Evolutionary conservation across 2,329 filamentous ascomycete genomes (phyloP), one percentile per base, ranked within the genome.

Genomic region (Cladosporium sp.): DNA sequence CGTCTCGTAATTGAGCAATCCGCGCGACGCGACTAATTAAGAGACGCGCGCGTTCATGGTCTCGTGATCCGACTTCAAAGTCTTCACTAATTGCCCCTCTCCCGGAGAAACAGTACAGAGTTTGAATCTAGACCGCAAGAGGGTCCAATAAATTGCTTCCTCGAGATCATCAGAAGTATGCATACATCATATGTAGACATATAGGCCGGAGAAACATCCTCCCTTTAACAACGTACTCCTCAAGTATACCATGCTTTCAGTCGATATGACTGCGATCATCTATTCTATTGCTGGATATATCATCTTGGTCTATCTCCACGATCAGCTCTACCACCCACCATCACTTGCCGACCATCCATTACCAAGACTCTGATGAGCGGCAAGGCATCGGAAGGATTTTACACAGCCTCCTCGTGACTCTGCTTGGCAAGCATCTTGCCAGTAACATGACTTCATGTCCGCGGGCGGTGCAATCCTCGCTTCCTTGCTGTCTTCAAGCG

Each of bases 301-400:
- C 8, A 12, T 47, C n/a, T 12, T 12, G 10, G 4, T 3, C 12
- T 21, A 12, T 44, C 18, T 44, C 18, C 41, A 24, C 3, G n/a
- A 47, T 47, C 41, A 18, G n/a, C n/a, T 47, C 41, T 47, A 21
- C 4, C 41, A 47, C 10, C n/a, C n/a, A 24, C 7, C n/a, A 15
- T 4, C 3, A 15, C 38, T 44, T 47, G 12, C 36, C 57, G 24
- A 12, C 26, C 26, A 47, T 8, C 57, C 57, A 57, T 21, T 36
- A 30, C 52, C 26, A 34, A 57, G 57, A 30, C 34, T 38, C 21
- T 47, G 4, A 11, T 47, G 41, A 18, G 30, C 47, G 60, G 32
- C 24, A 55, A 34, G 34, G 51, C 61, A 26, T 64, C 61, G 61
- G 59, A 64, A 64, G 61, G 61, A 57, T 64, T 57, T 36, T 41